Evolutionary conservation across 495 filamentous ascomycete species (phyloP), one percentile per base, ranked within the genome.

Genomic region (Lasiosphaeria ovina): DNA sequence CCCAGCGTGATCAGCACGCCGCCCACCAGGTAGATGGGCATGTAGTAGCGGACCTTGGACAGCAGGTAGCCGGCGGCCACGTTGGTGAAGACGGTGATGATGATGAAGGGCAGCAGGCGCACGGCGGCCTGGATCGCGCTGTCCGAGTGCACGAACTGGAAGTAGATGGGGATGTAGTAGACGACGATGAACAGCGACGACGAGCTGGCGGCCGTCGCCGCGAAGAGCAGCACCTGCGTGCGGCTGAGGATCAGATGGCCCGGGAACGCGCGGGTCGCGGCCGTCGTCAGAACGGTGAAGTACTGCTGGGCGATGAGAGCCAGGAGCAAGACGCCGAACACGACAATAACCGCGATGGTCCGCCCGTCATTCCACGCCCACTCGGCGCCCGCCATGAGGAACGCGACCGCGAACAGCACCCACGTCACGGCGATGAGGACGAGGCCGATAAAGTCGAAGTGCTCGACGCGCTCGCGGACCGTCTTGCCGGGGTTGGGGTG

Each of bases 91-190:
- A 87, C 77, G 50, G 80, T 65, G 5, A 84, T 52, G 54, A 79
- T 51, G 52, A 88, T 75, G 55, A 81, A 85, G 3, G 87, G 86
- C 3, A 89, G 76, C 3, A 88, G 74, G 6, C 81, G 76, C 1
- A 87, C 80, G 3, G 76, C 83, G 1, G 84, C 72, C 48, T 71
- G 60, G 11, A 85, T 67, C 6, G 82, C 76, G 0, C 64, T 66
- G 62, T 86, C 82, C 33, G 66, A 70, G 17, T 72, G 72, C 1
- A 77, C 77, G 66, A 88, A 88, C 59, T 85, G 82, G 69, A 87
- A 88, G 72, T 79, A 85, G 42, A 86, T 66, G 0, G 85, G 85
- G 55, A 81, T 74, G 62, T 75, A 77, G 60, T 78, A 81, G 54
- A 78, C 65, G 9, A 72, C 62, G 51, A 81, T 66, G 63, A 77